Base-by-base conservation (phyloP, 208 protist species). In the Herpetomonas tarakana region DNA sequence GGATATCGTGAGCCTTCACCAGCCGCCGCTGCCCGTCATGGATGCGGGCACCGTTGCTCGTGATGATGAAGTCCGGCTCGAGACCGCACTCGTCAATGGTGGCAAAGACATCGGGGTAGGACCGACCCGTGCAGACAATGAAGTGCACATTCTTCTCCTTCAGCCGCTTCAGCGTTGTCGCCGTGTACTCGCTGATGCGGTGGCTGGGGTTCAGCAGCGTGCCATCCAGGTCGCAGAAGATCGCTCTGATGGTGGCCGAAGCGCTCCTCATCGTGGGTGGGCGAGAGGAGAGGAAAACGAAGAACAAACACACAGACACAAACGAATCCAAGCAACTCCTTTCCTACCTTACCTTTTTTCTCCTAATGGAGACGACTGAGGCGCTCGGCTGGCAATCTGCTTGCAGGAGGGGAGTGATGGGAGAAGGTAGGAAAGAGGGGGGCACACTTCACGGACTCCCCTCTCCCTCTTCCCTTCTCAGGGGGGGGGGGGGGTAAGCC, bases 161-260 rank as follows among this genome's bases (percentile, higher is more conserved):
- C 4, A 82, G 58, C 16, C 58, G 31, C 25, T 60, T 59, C 2
- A 82, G 56, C 1, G 69, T 71, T 19, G 51, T 28, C 0, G 52
- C 18, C 16, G 76, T 82, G 60, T 62, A 74, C 2, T 46, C 39
- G 25, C 61, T 70, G 26, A 78, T 64, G 4, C 30, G 45, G 46
- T 75, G 67, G 44, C 68, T 44, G 7, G 0, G n/a, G 50, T 71
- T 71, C n/a, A 83, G 61, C 2, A 83, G 45, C 6, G 76, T 83
- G 1, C 76, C 76, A 38, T 78, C 76, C 24, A 83, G 47, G 51
- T 83, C 76, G 19, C 47, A 62, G 35, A 78, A 63, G 21, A 78
- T 63, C 25, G 71, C 76, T 56, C 65, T 77, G 22, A 69, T 54
- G 3, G 31, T n/a, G 38, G 35, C 27, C 16, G 45, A 62, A 53